phyloP scores from a whole-genome alignment of 75 land plant genomes.

The Selaginella moellendorffii region DNA sequence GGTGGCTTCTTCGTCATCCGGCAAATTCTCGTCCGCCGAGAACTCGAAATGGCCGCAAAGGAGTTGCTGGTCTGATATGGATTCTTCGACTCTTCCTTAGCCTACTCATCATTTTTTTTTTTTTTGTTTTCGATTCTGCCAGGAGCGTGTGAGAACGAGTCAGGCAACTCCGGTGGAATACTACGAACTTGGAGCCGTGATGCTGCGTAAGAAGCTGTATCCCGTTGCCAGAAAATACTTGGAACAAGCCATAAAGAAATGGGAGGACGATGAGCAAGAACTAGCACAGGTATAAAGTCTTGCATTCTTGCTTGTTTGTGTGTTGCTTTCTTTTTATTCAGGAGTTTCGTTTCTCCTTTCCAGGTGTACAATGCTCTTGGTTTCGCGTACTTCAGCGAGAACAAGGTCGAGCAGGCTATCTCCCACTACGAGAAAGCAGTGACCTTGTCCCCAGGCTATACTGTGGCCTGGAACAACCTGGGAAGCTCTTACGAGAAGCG shows the following conservation, averaged over 20 bases:
- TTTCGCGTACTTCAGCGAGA: conserved; percentile 68
- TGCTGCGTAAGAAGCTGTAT: conserved; percentile 90
- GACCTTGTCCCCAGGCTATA: conserved; percentile 91
- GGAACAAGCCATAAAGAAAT: conserved; percentile 80
- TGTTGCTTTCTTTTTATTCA: not conserved
- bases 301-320: not conserved
- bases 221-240: conserved; percentile 74
- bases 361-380: conserved; percentile 87
- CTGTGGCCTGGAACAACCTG: conserved; percentile 96
- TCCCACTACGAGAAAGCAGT: conserved; percentile 78
- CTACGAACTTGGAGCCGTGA: conserved; percentile 96
- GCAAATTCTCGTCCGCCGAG: conserved; percentile 78
- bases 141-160: conserved; percentile 98
- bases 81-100: not conserved
- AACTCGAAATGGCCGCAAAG: conserved; percentile 91
- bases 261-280: conserved; percentile 96
- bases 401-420: conserved; percentile 64
- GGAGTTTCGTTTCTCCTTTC: not conserved
- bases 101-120: not conserved
- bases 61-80: conserved; percentile 63
- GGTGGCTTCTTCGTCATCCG: conserved; percentile 85
- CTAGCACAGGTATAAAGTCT: conserved; percentile 67
- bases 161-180: conserved; percentile 70
- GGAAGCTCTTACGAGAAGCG: conserved; percentile 90
- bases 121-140: not conserved